Evolutionary conservation across 345 rosid genomes (phyloP), one percentile per base, ranked within the genome.

Genomic region (Lumnitzera littorea): DNA sequence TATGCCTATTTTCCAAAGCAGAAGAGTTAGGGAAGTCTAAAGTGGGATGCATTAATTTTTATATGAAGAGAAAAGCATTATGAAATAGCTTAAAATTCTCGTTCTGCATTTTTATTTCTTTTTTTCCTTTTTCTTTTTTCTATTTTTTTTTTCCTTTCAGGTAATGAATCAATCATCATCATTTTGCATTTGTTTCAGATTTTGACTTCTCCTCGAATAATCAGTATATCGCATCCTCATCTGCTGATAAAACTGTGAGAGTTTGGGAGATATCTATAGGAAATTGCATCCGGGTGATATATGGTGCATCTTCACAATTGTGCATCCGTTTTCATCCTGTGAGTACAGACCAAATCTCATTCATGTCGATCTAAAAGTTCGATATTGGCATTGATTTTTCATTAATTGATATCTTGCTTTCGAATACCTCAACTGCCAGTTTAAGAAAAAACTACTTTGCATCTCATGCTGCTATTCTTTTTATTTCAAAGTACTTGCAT

Each of bases 141-240:
- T 20, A 48, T 60, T 60, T 56, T 65, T 66, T 67, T 50, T 53
- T 24, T 23, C 27, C 54, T 7, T 36, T 1, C 9, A 36, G 7
- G 3, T 8, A 7, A 36, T 36, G 43, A 36, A 36, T 36, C 11
- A 36, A 36, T 70, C 51, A 70, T 67, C 56, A 72, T 59, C 23
- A 50, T 46, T 41, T 58, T 63, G 60, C 15, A 56, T 20, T 24
- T 56, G 61, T 74, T 73, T 70, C 99, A 94, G 99, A 94, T 62
- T 94, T 94, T 70, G 96, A 89, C 76, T 89, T 94, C 84, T 76
- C 99, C n/a, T 89, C 99, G 58, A 94, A 89, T 81, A 89, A 94
- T 74, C 97, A 89, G 60, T 89, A 89, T 67, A 84, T 94, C 23
- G 99, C 99, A 15, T 94, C 99, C 11, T 77, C 99, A 27, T 89